phyloP scores from a whole-genome alignment of 192 early-diverging fungal species.

The Podila clonocystis region DNA sequence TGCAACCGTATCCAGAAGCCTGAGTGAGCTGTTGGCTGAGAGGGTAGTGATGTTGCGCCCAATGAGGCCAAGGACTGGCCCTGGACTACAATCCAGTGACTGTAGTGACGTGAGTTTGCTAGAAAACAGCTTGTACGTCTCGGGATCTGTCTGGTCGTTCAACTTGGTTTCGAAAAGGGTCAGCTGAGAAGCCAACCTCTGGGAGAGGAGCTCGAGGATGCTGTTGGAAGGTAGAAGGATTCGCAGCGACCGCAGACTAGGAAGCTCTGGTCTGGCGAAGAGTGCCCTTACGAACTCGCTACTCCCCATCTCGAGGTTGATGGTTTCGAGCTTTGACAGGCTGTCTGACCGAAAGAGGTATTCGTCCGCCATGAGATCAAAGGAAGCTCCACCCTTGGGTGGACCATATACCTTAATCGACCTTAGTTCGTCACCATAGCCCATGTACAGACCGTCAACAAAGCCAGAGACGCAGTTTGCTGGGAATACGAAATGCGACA shows the following conservation, averaged over 20 bases:
- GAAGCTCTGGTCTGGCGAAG: constrained; percentile 6
- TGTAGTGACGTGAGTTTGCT: constrained; percentile 2
- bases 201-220: neutral
- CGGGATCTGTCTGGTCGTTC: constrained; percentile 6
- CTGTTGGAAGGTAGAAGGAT: constrained; percentile 13
- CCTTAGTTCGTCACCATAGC: constrained; percentile 10
- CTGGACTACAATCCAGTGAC: constrained; percentile 20
- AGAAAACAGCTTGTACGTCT: constrained; percentile 1
- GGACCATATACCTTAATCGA: constrained; percentile 10
- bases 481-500: constrained; percentile 8
- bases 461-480: constrained; percentile 8
- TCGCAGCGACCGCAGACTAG: constrained; percentile 1
- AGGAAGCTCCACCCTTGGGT: neutral
- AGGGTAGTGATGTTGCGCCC: constrained; percentile 20
- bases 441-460: constrained; percentile 22
- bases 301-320: constrained; percentile 10
- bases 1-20: constrained; percentile 13
- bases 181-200: constrained; percentile 10
- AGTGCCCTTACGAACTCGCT: constrained; percentile 12
- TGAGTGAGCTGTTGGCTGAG: constrained; percentile 22
- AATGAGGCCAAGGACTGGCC: constrained; percentile 11
- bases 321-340: constrained; percentile 8
- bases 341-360: constrained; percentile 5
- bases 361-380: neutral
- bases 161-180: constrained; percentile 20